Percentiles rank a stretch among this genome's conserved stretches.
Evolutionary conservation across 2,329 filamentous ascomycete species (phyloP).

Genomic region (Pseudogymnoascus sp.): DNA sequence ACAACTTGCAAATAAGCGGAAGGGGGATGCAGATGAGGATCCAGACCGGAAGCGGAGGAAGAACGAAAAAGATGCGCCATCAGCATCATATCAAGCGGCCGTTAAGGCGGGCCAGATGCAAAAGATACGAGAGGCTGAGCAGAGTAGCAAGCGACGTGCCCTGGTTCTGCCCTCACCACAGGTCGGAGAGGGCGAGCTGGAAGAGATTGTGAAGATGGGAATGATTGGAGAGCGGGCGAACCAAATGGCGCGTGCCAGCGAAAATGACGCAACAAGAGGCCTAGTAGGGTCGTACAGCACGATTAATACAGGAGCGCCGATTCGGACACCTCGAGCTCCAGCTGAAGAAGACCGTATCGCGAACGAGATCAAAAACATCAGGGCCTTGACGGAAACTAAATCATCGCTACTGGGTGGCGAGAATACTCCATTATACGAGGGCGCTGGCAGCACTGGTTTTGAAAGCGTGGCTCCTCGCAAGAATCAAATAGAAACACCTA

Average conservation of each 20-base stretch:
- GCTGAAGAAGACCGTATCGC: conserved; percentile 92
- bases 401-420: conserved; percentile 90
- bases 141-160: conserved; percentile 82
- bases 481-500: conserved; percentile 81
- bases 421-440: conserved; percentile 81
- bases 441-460: conserved; percentile 75
- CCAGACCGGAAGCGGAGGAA: conserved; percentile 75
- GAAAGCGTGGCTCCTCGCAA: conserved; percentile 74
- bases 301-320: conserved; percentile 74
- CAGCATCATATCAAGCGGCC: conserved; percentile 75
- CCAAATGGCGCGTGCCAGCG: conserved; percentile 63
- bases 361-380: conserved; percentile 92
- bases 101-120: conserved; percentile 91
- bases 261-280: conserved; percentile 77
- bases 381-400: conserved; percentile 84
- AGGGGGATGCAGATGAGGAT: conserved; percentile 82
- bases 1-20: conserved; percentile 84
- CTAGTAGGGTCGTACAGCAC: conserved; percentile 80
- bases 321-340: conserved; percentile 83
- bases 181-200: conserved; percentile 84
- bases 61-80: conserved; percentile 74
- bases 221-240: conserved; percentile 85
- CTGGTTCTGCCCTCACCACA: conserved; percentile 84
- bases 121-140: conserved; percentile 89
- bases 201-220: conserved; percentile 98